phyloP scores from a whole-genome alignment of 257 asterid genomes.

The Capsicum pubescens region DNA sequence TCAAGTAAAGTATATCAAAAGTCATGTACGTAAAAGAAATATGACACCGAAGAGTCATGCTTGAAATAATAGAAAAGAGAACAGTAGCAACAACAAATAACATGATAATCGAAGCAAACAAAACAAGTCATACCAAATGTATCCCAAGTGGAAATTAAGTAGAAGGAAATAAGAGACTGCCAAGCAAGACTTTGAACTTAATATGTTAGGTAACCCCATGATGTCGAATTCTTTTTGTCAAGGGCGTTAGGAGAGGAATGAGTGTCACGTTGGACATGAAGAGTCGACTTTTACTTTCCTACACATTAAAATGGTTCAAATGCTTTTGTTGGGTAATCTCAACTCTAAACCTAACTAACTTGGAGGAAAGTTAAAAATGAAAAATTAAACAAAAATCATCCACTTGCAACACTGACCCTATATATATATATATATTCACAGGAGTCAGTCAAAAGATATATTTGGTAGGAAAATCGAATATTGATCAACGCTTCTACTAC shows the following conservation, averaged over 20 bases:
- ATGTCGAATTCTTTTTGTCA: background rate
- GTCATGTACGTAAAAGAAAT: background rate
- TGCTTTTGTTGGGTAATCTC: slow-evolving; percentile 20
- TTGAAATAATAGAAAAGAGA: background rate
- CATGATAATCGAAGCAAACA: background rate
- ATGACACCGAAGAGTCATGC: background rate
- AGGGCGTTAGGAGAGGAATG: background rate
- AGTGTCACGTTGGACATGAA: slow-evolving; percentile 26
- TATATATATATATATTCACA: background rate
- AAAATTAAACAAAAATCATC: background rate
- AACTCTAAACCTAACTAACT: background rate
- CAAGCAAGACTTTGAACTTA: background rate
- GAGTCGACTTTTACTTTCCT: background rate
- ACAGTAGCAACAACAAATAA: background rate
- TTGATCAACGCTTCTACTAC: background rate
- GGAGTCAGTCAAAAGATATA: background rate
- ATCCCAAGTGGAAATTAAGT: background rate
- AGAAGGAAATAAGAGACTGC: background rate
- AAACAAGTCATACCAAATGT: background rate
- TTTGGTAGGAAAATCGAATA: background rate
- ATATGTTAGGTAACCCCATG: background rate
- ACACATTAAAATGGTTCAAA: background rate
- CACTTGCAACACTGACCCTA: background rate
- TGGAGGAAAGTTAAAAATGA: background rate
- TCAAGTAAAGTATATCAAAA: background rate